phyloP scores from a whole-genome alignment of 2,329 filamentous ascomycete species.

The Trichophaea hybrida region DNA sequence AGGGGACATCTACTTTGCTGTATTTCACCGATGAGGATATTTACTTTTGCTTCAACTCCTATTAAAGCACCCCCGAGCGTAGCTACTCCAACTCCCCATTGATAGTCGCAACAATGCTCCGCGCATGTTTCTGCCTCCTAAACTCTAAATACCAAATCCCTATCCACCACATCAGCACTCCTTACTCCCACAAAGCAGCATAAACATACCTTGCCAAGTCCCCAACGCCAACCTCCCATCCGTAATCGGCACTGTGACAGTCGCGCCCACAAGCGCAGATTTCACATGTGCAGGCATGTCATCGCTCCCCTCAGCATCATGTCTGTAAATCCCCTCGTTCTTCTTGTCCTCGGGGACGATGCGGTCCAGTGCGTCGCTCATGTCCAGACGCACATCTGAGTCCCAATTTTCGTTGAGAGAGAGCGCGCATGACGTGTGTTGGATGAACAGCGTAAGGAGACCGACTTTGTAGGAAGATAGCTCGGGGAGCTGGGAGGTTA shows the following conservation, averaged over 20 bases:
- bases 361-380: slow-evolving; percentile 84
- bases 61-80: not conserved
- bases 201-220: slow-evolving; percentile 51
- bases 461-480: slow-evolving; percentile 72
- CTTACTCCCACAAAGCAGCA: not conserved
- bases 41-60: not conserved
- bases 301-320: slow-evolving; percentile 74
- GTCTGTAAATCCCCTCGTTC: slow-evolving; percentile 62
- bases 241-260: slow-evolving; percentile 77
- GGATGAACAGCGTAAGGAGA: slow-evolving; percentile 76
- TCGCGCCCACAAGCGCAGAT: slow-evolving; percentile 73
- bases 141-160: slow-evolving; percentile 95
- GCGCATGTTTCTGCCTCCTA: slow-evolving; percentile 55
- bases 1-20: no score
- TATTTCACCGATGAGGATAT: no score
- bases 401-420: slow-evolving; percentile 84
- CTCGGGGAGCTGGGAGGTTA: slow-evolving; percentile 60
- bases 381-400: slow-evolving; percentile 71
- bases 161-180: slow-evolving; percentile 4
- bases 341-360: slow-evolving; percentile 72
- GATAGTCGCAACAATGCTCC: slow-evolving; percentile 81
- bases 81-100: slow-evolving; percentile 57
- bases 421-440: slow-evolving; percentile 86
- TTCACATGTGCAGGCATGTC: slow-evolving; percentile 98
- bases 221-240: slow-evolving; percentile 61